Conservation (phyloP, 768 basidiomycete species). For the Russula emetica region DNA sequence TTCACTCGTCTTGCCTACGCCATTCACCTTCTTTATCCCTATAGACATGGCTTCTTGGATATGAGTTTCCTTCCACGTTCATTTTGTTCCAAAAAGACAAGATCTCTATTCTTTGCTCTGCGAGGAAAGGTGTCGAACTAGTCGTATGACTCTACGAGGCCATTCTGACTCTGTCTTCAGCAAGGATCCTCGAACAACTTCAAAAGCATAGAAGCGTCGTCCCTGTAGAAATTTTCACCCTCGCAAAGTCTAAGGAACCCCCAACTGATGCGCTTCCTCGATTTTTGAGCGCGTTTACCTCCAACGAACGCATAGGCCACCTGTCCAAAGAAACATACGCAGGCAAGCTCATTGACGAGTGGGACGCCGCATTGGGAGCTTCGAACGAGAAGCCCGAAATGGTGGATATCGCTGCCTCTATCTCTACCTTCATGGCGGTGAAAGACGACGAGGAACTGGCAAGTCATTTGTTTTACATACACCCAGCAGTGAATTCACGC, state of each 20-base stretch:
- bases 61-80: constrained; percentile 94
- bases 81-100: constrained; percentile 77
- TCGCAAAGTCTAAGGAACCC: constrained; percentile 76
- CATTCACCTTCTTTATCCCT: constrained; percentile 12
- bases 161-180: constrained; percentile 39
- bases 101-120: constrained; percentile 76
- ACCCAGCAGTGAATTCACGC: constrained; percentile 16
- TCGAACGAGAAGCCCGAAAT: constrained; percentile 61
- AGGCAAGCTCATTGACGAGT: constrained; percentile 85
- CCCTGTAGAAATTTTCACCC: constrained; percentile 70
- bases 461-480: constrained; percentile 32
- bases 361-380: constrained; percentile 61
- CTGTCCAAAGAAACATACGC: constrained; percentile 78
- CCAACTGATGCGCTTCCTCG: constrained; percentile 69
- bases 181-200: constrained; percentile 82
- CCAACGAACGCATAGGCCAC: constrained; percentile 62
- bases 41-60: constrained; percentile 95
- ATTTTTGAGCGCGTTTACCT: constrained; percentile 59
- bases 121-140: constrained; percentile 68
- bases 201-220: constrained; percentile 51
- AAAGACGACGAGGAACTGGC: constrained; percentile 94
- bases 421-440: constrained; percentile 75
- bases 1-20: constrained; percentile 1
- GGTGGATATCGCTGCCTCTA: constrained; percentile 70
- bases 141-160: neutral